Evolutionary conservation across 192 early-diverging fungal species (phyloP).

Genomic region (Podila clonocystis): DNA sequence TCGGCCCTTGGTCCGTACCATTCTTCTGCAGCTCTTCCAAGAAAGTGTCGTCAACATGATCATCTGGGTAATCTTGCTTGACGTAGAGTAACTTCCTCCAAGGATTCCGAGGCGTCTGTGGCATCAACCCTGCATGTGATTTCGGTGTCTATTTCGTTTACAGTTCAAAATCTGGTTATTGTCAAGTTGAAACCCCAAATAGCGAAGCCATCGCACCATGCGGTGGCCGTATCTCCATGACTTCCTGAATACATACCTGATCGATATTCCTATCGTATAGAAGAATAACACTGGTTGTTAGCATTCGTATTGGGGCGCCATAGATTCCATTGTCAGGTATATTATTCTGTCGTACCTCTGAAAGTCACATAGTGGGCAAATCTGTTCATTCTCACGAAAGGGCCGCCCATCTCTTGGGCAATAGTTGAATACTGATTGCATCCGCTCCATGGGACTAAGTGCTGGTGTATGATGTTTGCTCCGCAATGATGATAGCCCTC

Average conservation of each 20-base stretch:
- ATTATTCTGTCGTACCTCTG: constrained; percentile 21
- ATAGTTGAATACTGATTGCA: constrained; percentile 42
- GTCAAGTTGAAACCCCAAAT: neutral
- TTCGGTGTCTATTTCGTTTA: neutral
- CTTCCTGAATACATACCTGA: constrained; percentile 10
- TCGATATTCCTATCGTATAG: constrained; percentile 15
- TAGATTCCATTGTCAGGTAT: too few species aligned
- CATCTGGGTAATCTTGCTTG: constrained; percentile 90
- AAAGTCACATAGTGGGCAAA: constrained; percentile 44
- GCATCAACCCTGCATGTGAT: constrained; percentile 5
- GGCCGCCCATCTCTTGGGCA: constrained; percentile 47
- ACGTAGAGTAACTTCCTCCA: constrained; percentile 91
- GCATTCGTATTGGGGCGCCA: too few species aligned
- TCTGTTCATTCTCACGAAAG: constrained; percentile 42
- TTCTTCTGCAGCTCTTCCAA: constrained; percentile 90
- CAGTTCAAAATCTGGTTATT: neutral
- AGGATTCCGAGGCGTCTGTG: constrained; percentile 26
- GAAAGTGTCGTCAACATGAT: constrained; percentile 91
- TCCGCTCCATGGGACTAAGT: constrained; percentile 3
- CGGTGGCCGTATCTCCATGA: too few species aligned
- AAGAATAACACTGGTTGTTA: neutral
- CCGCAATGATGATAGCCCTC: neutral
- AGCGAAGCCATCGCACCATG: too few species aligned
- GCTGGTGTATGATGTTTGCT: neutral
- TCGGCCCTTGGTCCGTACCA: constrained; percentile 49